A percentile compares a stretch with the other conserved stretches of the same genome.
These are phyloP conservation scores for Eutrema salsugineum DNA, from an alignment of 441 rosid genomes.

Conservation along the genomic window DNA sequence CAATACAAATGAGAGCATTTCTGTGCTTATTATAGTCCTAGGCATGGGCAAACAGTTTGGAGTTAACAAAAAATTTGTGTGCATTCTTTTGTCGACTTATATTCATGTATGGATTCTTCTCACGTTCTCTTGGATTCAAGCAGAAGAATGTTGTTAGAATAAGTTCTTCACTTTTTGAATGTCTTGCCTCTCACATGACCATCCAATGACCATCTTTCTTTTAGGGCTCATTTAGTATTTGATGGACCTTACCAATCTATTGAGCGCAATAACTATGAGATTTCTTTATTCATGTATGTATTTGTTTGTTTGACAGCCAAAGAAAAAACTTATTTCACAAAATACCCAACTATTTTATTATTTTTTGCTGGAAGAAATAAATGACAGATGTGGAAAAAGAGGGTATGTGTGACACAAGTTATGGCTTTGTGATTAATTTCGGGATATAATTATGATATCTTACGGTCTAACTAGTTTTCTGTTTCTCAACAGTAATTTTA, in stretches of 20 bases:
- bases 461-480: background rate
- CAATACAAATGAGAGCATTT: too few species aligned
- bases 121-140: too few species aligned
- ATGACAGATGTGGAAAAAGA: background rate
- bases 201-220: too few species aligned
- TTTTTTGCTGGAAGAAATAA: background rate
- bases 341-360: background rate
- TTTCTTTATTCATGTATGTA: background rate
- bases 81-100: too few species aligned
- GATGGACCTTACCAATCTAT: background rate
- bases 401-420: slow-evolving; percentile 1
- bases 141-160: too few species aligned
- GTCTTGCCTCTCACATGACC: too few species aligned
- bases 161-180: too few species aligned
- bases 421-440: slow-evolving; percentile 12
- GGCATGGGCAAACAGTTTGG: too few species aligned
- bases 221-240: too few species aligned
- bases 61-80: too few species aligned
- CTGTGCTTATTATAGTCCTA: too few species aligned
- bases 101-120: too few species aligned
- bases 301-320: background rate
- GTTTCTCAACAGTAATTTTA: slow-evolving; percentile 17
- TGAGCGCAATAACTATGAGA: background rate
- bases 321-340: background rate
- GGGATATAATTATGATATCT: slow-evolving; percentile 1